Evolutionary conservation across 2,329 filamentous ascomycete genomes (phyloP).

Genomic region (Xylariaceae sp.): DNA sequence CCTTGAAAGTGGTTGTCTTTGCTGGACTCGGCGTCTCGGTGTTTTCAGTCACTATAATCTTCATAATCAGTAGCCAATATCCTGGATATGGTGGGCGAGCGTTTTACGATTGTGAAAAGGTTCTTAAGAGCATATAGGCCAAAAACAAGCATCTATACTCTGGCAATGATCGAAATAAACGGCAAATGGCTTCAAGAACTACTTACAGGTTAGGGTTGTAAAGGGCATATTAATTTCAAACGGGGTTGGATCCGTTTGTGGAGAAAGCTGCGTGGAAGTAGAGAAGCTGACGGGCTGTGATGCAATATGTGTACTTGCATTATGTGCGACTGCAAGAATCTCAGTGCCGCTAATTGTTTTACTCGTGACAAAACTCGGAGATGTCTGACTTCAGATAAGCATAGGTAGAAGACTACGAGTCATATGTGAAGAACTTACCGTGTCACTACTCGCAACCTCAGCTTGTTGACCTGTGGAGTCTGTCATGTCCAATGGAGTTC

Average conservation of each 20-base stretch:
- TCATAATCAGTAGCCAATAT: neutral
- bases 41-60: constrained; percentile 6
- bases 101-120: neutral
- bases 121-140: neutral
- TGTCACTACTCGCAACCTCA: neutral
- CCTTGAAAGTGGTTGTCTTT: constrained; percentile 23
- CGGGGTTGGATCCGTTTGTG: neutral
- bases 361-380: too few relatives aligned
- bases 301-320: too few relatives aligned
- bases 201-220: constrained; percentile 11
- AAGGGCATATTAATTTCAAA: constrained; percentile 1
- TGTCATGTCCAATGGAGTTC: too few relatives aligned
- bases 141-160: neutral
- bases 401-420: too few relatives aligned
- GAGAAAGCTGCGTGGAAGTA: neutral
- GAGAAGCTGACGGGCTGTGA: neutral
- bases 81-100: neutral
- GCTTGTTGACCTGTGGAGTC: neutral
- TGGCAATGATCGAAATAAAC: neutral
- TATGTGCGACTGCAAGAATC: too few relatives aligned
- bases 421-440: neutral
- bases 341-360: too few relatives aligned
- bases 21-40: neutral
- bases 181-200: too few relatives aligned
- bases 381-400: too few relatives aligned